Base-by-base conservation (phyloP, 108 stramenopile species). In the Cyclostephanos tholiformis region DNA sequence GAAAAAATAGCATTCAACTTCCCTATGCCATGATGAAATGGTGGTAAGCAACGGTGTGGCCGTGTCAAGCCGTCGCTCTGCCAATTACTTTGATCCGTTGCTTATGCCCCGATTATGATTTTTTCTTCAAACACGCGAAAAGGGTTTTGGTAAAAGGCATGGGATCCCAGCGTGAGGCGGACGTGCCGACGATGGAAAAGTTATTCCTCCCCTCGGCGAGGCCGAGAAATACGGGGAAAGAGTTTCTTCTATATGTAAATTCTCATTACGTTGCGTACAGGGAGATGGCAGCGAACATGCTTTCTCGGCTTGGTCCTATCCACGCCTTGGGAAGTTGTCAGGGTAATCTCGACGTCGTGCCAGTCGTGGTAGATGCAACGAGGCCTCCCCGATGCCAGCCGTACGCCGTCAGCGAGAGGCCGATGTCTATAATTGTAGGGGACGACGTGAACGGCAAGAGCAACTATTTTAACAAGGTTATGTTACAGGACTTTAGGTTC, bases 1-100 rank as follows among this genome's bases (percentile, higher is more conserved):
- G 67, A 17, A 39, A 67, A 27, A 35, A 67, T 9, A 74, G 72
- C 65, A 68, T 74, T 43, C 52, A 58, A 39, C 56, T 74, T 22
- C 66, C 72, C 22, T 74, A 74, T 27, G 67, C 67, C 23, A 20
- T 74, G 9, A 74, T 74, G 72, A 67, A 53, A 43, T 71, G 69
- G 69, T 71, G 69, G 69, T 51, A 51, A 51, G 50, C 20, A 10
- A 51, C 50, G 4, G 10, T 51, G 19, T 51, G 4, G 4, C 9
- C 17, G 17, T 4, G 4, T 20, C 10, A 8, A 2, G 19, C 20
- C 4, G 20, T 7, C 4, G 6, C 17, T 10, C 2, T 51, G 50
- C 19, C 20, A 9, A 17, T 51, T 20, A 51, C 4, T 20, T 20
- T 51, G 50, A 51, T 9, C 20, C 20, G 4, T 17, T n/a, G n/a